Evolutionary conservation across 148 eudicot species (phyloP), one percentile per base, ranked within the genome.

Genomic region (Pouteria glomerata): DNA sequence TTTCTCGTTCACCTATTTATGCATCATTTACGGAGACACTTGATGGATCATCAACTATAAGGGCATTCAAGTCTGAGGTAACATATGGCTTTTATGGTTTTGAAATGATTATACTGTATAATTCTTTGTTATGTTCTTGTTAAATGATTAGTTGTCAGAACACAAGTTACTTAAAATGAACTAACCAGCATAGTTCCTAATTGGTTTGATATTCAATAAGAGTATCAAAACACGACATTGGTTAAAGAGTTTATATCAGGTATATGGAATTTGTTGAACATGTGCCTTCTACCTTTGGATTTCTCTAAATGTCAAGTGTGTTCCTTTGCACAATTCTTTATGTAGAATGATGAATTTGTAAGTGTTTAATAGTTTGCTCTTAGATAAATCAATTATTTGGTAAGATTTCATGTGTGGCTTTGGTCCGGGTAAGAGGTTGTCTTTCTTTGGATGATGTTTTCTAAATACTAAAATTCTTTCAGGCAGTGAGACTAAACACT

Each of bases 1-100:
- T 95, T 71, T 89, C 98, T 75, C 96, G 97, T 66, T 95, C 98
- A 55, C 98, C 98, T 39, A 91, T 95, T 66, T 95, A 95, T 85
- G 84, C 93, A 67, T 89, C 96, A 27, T 95, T 95, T 80, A 91
- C 98, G 5, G 97, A 95, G 82, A 91, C 93, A 59, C 81, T 95
- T 63, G 90, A 91, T 80, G 98, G 98, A 70, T 81, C 91, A 21
- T 81, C 97, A 77, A 95, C 98, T 53, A 88, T 95, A 77, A 85
- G 97, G 78, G 96, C 97, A 44, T 95, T 95, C 68, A 86, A 81
- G 55, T 80, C 86, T 29, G 87, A 82, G 97, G 98, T 91, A 79
- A 26, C 39, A 27, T 51, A 47, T 34, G 41, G 57, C 48, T 45
- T 37, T 6, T 69, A 18, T 57, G 18, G 12, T 27, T 58, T 66